Conservation (phyloP, 441 rosid species). For the Hypseocharis bilobata region DNA sequence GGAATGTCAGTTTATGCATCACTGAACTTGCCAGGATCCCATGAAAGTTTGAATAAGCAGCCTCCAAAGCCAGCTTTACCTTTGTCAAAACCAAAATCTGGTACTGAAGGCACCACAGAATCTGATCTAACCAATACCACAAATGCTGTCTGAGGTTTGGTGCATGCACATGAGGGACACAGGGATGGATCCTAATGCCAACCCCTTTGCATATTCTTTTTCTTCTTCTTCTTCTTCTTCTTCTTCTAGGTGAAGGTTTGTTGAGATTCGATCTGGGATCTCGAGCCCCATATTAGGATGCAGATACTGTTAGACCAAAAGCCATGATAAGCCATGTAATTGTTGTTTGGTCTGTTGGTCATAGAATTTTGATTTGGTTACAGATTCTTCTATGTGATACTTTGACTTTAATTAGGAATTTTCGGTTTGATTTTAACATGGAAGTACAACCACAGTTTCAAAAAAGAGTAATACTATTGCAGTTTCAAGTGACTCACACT, state of each 20-base stretch:
- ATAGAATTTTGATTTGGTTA: neutral
- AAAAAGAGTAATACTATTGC: too few relatives aligned
- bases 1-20: slow-evolving; percentile 28
- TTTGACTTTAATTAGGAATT: too few relatives aligned
- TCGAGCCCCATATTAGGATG: neutral
- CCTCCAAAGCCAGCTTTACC: slow-evolving; percentile 7
- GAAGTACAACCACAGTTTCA: too few relatives aligned
- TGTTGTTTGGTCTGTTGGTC: neutral
- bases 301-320: neutral
- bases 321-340: neutral
- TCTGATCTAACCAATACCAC: neutral
- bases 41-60: neutral
- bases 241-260: too few relatives aligned
- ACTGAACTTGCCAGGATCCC: slow-evolving; percentile 15
- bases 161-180: too few relatives aligned
- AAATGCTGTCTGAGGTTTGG: neutral
- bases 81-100: neutral
- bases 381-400: too few relatives aligned
- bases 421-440: too few relatives aligned
- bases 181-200: too few relatives aligned
- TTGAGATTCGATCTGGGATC: too few relatives aligned
- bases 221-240: too few relatives aligned
- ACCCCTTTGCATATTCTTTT: too few relatives aligned
- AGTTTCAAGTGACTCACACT: too few relatives aligned
- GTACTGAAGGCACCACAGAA: slow-evolving; percentile 1